Evolutionary conservation across 1,139 yeast genomes (phyloP).

Genomic region (Saccharomyces uvarum): DNA sequence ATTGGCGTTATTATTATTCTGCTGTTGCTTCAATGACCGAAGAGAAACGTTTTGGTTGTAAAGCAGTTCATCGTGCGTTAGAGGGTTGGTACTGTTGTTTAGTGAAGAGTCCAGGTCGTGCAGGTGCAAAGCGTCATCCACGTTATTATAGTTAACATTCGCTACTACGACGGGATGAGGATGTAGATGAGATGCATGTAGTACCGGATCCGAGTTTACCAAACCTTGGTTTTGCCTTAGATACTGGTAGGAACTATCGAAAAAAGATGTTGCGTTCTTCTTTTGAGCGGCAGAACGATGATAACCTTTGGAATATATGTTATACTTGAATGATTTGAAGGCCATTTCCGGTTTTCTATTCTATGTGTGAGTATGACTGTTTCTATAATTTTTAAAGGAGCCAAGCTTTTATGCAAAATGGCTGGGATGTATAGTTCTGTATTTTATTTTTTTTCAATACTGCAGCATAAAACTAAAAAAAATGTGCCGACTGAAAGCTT

Average conservation of each 20-base stretch:
- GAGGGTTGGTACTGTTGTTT: neutral
- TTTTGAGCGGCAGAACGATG: slow-evolving; percentile 1
- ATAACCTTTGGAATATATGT: slow-evolving; percentile 4
- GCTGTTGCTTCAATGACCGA: neutral
- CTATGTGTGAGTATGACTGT: neutral
- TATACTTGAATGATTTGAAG: slow-evolving; percentile 6
- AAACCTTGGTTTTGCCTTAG: slow-evolving; percentile 1
- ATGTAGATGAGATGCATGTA: neutral
- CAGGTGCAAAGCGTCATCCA: slow-evolving; percentile 4
- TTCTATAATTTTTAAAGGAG: neutral
- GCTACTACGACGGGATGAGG: slow-evolving; percentile 6
- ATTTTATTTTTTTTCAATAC: neutral
- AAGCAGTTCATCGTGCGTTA: neutral
- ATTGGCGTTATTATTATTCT: neutral
- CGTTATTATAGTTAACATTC: slow-evolving; percentile 5
- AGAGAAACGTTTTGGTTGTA: neutral
- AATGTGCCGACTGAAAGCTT: neutral
- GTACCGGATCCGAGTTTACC: neutral
- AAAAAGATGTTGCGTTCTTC: slow-evolving; percentile 3
- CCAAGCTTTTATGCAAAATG: neutral
- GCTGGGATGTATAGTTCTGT: neutral
- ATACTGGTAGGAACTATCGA: slow-evolving; percentile 7
- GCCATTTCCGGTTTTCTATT: slow-evolving; percentile 2
- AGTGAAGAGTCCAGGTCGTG: neutral
- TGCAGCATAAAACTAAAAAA: neutral